These are phyloP conservation scores for Pyrenochaeta sp. DNA, from an alignment of 2,329 filamentous ascomycete species.

Conservation along the genomic window DNA sequence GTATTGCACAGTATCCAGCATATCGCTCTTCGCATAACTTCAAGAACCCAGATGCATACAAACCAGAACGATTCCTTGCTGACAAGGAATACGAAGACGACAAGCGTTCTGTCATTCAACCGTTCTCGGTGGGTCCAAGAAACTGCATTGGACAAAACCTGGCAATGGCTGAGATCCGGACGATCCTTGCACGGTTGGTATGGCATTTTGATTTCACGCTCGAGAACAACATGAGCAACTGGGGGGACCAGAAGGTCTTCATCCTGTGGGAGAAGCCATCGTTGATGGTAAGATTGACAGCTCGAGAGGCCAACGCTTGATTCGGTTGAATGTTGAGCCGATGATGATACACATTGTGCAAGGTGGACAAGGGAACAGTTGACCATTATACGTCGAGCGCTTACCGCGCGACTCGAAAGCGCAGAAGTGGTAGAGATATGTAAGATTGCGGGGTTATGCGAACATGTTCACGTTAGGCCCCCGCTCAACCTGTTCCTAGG, in stretches of 20 bases:
- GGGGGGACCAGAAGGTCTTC: constrained; percentile 38
- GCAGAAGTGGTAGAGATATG: background rate
- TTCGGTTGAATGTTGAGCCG: too few species aligned
- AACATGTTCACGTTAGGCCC: constrained; percentile 3
- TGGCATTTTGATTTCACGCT: constrained; percentile 47
- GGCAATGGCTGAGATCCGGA: constrained; percentile 42
- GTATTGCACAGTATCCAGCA: constrained; percentile 21
- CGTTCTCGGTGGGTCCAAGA: constrained; percentile 24
- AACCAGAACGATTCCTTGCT: constrained; percentile 22
- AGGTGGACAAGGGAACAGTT: too few species aligned
- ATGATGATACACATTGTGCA: too few species aligned
- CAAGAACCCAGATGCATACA: constrained; percentile 14
- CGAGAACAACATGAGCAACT: constrained; percentile 16
- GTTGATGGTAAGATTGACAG: constrained; percentile 27
- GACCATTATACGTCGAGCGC: background rate
- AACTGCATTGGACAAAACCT: constrained; percentile 31
- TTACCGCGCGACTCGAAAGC: background rate
- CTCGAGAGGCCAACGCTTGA: background rate
- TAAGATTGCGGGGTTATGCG: constrained; percentile 3
- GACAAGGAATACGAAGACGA: constrained; percentile 33
- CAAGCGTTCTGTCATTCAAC: constrained; percentile 33
- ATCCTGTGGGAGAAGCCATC: constrained; percentile 36
- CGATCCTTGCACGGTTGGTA: constrained; percentile 42
- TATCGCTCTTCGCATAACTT: constrained; percentile 20
- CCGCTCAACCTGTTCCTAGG: background rate